These are phyloP conservation scores for Grosmannia clavigera DNA, from an alignment of 2,329 filamentous ascomycete genomes.

Conservation along the genomic window DNA sequence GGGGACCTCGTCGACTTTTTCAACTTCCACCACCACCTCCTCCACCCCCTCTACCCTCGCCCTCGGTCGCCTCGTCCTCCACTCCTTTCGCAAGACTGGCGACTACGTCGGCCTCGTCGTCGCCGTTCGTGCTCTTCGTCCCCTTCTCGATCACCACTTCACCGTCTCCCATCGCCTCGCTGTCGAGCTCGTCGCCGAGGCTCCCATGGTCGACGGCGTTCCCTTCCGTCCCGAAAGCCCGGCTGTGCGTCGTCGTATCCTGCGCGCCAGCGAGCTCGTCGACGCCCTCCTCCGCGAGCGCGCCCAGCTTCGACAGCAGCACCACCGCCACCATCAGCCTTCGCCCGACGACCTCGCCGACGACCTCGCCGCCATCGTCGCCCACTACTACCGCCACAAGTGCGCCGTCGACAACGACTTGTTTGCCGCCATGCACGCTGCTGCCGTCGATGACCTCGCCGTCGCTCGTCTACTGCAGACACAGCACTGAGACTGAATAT, in stretches of 20 bases:
- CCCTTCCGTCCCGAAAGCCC: conserved; percentile 11
- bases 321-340: background rate
- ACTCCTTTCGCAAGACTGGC: conserved; percentile 30
- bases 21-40: background rate
- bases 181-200: conserved; percentile 21
- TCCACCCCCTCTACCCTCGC: conserved; percentile 12
- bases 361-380: conserved; percentile 16
- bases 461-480: conserved; percentile 3
- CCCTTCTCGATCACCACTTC: conserved; percentile 16
- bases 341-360: conserved; percentile 11
- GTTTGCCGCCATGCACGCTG: conserved; percentile 12
- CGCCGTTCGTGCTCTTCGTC: conserved; percentile 20
- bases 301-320: background rate
- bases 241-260: conserved; percentile 15
- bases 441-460: conserved; percentile 17
- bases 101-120: conserved; percentile 34
- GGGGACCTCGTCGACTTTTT: background rate
- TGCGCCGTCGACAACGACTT: conserved; percentile 8
- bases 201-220: conserved; percentile 10
- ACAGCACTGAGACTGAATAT: too few species aligned
- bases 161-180: conserved; percentile 18
- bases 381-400: conserved; percentile 12
- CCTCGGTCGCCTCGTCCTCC: conserved; percentile 20
- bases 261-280: conserved; percentile 16
- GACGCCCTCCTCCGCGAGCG: conserved; percentile 14